These are phyloP conservation scores for Pythium pyrilobum DNA, from an alignment of 352 stramenopile species.

Conservation along the genomic window DNA sequence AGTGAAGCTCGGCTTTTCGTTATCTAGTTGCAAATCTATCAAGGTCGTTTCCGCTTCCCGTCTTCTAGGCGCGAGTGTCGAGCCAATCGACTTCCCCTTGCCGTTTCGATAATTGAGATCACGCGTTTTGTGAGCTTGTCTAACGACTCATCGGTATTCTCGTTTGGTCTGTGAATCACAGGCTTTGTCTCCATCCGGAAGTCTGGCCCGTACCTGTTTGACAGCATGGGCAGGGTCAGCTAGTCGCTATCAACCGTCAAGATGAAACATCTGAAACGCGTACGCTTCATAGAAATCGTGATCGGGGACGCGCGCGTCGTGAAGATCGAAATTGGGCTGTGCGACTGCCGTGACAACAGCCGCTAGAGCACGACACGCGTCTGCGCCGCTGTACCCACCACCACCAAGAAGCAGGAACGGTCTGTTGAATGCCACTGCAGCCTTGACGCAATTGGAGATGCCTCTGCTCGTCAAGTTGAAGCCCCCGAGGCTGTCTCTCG, in stretches of 20 bases:
- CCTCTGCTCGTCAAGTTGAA: conserved; percentile 46
- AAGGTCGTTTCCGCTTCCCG: conserved; percentile 4
- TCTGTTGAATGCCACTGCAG: conserved; percentile 23
- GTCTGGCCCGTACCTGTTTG: conserved; percentile 13
- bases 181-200: conserved; percentile 20
- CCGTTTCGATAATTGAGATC: conserved; percentile 8
- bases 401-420: conserved; percentile 56
- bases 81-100: background rate
- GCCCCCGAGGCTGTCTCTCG: conserved; percentile 32
- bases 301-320: conserved; percentile 31
- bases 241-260: too few species aligned
- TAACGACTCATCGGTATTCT: conserved; percentile 22
- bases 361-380: conserved; percentile 46
- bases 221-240: background rate
- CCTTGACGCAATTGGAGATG: conserved; percentile 29
- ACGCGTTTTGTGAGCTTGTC: background rate
- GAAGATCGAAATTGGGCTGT: conserved; percentile 19
- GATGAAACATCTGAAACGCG: background rate
- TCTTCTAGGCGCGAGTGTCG: background rate
- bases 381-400: conserved; percentile 60
- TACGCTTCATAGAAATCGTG: conserved; percentile 57
- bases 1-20: background rate
- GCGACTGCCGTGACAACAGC: conserved; percentile 41
- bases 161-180: conserved; percentile 18
- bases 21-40: background rate